Evolutionary conservation across 2,329 filamentous ascomycete genomes (phyloP), one percentile per base, ranked within the genome.

Genomic region (Fusarium pilosicola): DNA sequence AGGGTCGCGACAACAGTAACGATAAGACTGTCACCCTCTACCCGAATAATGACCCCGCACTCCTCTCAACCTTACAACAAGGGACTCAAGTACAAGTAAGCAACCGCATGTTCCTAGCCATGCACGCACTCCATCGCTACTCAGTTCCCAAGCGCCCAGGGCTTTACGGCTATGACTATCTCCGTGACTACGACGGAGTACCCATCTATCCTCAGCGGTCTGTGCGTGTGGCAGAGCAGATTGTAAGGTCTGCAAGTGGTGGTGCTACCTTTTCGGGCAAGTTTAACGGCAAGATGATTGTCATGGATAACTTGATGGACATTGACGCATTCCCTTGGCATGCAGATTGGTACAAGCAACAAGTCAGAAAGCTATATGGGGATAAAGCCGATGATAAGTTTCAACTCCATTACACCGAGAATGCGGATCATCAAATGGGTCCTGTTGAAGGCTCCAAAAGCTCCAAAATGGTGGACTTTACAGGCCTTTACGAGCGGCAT

Each of bases 1-100:
- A 51, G 6, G 12, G 30, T 8, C n/a, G 0, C 0, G 17, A 51
- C 2, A 7, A 34, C 8, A 20, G 8, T 8, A 6, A 0, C 8
- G 3, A 7, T 1, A 34, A 51, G 22, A 15, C 22, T 3, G 6
- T 51, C 4, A 20, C 8, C 2, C n/a, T 51, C 15, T 30, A 51
- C 0, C 12, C 8, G 0, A 7, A 14, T 7, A 24, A 51, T 15
- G 12, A 11, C 3, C 8, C 6, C 1, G 2, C 11, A 0, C 1
- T 11, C 4, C 17, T 51, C 4, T 20, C 12, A 0, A 1, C 11
- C 11, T 11, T 34, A 3, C 22, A 15, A 34, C 3, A 20, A 5
- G 48, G 48, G 3, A 14, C 6, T 11, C 8, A 6, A 6, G 2
- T 51, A 1, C 22, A 14, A 4, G 6, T 51, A 11, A 34, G 17